Evolutionary conservation across 1,284 basidiomycete genomes (phyloP), one percentile per base, ranked within the genome.

Genomic region (Ganoderma boninense): DNA sequence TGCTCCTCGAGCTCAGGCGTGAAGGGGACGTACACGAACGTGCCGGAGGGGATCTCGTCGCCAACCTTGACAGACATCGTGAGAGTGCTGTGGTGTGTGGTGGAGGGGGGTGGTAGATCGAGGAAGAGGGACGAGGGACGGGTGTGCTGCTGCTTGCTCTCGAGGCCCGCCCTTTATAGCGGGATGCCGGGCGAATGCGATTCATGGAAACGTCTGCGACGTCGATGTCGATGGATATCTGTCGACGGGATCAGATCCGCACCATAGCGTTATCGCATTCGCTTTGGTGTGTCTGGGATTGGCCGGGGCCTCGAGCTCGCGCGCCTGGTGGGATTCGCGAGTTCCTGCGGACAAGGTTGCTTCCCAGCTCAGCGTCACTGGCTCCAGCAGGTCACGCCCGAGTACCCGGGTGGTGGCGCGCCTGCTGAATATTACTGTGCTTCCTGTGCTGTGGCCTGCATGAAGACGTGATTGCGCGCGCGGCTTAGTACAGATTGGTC

Each of bases 1-100:
- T 83, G 82, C 79, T 89, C 84, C 54, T 92, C 92, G 67, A 94
- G 88, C 79, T 89, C 91, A 29, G 89, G 84, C 2, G 86, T 80
- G 79, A 88, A 94, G 4, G 90, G 88, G 65, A 95, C 83, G 77
- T 92, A 88, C 26, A 79, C 79, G 82, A 95, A 93, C 16, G 82
- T 86, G 57, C 85, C 88, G 69, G 85, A 79, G 71, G 92, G 92
- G 70, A 95, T 84, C 65, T 80, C 87, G 71, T 92, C 89, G 76
- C 92, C 92, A 74, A 90, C 88, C 81, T 89, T 85, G 82, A 90
- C 67, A 62, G 70, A 73, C 63, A 64, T 65, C 26, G 38, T 16
- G 35, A 13, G 8, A n/a, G n/a, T n/a, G n/a, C n/a, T n/a, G 32
- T 38, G 18, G 2, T 8, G 38, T 38, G 23, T n/a, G 14, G 40